Percentiles rank a stretch among this genome's conserved stretches.
phyloP scores from a whole-genome alignment of 2,329 filamentous ascomycete genomes.

The Fusarium liriodendri region DNA sequence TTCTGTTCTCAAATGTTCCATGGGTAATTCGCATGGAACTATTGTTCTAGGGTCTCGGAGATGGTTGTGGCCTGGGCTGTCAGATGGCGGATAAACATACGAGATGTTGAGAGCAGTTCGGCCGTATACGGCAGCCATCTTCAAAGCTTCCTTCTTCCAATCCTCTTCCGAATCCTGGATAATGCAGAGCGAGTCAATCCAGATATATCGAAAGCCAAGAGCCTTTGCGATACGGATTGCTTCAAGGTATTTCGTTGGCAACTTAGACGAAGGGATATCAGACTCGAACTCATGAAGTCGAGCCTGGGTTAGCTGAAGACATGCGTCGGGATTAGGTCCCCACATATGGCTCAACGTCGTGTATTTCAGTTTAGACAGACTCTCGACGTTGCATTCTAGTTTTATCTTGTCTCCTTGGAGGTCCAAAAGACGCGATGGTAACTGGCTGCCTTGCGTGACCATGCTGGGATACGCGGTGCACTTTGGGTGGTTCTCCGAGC shows the following conservation, averaged over 20 bases:
- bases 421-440: neutral
- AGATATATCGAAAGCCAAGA: neutral
- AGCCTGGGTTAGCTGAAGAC: neutral
- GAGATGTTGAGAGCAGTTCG: neutral
- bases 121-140: neutral
- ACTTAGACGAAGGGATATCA: neutral
- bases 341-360: slow-evolving; percentile 22
- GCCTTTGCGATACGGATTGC: neutral
- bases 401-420: slow-evolving; percentile 8
- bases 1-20: neutral
- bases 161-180: neutral
- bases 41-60: neutral
- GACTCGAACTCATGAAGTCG: neutral
- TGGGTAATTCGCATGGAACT: neutral
- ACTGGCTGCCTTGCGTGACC: slow-evolving; percentile 5
- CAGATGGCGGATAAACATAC: neutral
- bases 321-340: neutral
- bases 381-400: neutral
- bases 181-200: neutral
- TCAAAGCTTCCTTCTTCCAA: neutral
- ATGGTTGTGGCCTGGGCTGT: neutral
- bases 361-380: neutral
- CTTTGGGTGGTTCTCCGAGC: neutral
- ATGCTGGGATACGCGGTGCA: slow-evolving; percentile 6
- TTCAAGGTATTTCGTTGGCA: neutral